Percentiles rank a stretch among this genome's conserved stretches.
Evolutionary conservation across 257 asterid genomes (phyloP).

Genomic region (Rhazya stricta): DNA sequence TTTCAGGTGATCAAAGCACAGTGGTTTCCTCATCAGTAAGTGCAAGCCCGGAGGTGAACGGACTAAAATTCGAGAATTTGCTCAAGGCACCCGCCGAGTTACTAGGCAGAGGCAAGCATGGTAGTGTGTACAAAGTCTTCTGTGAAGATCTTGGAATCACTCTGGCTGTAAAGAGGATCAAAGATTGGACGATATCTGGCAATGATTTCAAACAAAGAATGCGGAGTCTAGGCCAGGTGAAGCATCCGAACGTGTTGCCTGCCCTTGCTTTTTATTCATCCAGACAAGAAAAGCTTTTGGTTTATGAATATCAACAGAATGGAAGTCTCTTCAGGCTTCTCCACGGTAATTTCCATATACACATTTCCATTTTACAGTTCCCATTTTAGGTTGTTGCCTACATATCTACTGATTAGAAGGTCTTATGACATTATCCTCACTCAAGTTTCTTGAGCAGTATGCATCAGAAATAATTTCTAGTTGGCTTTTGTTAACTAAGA

Average conservation of each 20-base stretch:
- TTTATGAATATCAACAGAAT: conserved; percentile 60
- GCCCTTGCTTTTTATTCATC: conserved; percentile 62
- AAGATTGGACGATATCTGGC: conserved; percentile 52
- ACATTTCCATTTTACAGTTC: background rate
- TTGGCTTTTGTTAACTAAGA: too few relatives aligned
- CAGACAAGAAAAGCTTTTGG: conserved; percentile 69
- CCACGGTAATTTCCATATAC: conserved; percentile 39
- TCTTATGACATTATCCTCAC: too few relatives aligned
- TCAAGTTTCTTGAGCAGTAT: too few relatives aligned
- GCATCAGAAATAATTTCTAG: too few relatives aligned
- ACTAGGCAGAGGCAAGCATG: conserved; percentile 69
- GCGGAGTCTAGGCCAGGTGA: conserved; percentile 48
- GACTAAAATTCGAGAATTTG: conserved; percentile 59
- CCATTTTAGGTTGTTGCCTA: background rate
- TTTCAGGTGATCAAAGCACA: conserved; percentile 33
- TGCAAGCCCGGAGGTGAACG: conserved; percentile 46
- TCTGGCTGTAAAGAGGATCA: conserved; percentile 69
- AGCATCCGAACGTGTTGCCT: conserved; percentile 58
- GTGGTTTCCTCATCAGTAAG: conserved; percentile 45
- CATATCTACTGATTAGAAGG: too few relatives aligned
- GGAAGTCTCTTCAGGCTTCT: conserved; percentile 61
- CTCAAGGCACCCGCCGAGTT: conserved; percentile 83
- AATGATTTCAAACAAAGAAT: conserved; percentile 57
- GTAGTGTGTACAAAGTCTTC: conserved; percentile 62
- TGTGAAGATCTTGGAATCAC: conserved; percentile 39